phyloP scores from a whole-genome alignment of 768 basidiomycete genomes.

The Amanita pseudoporphyria region DNA sequence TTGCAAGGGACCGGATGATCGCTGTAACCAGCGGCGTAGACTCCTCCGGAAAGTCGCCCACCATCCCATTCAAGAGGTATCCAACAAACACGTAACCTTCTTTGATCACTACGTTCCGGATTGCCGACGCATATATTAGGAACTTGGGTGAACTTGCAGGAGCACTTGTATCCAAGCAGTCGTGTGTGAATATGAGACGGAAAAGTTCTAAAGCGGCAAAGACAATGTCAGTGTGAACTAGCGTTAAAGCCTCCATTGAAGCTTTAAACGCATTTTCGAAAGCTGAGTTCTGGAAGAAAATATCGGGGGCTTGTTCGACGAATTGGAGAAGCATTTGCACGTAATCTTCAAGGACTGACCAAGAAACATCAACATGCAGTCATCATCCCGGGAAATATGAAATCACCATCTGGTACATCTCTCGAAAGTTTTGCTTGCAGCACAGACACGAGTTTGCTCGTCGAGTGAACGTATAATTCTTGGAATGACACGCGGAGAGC shows the following conservation, averaged over 20 bases:
- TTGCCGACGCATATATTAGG: constrained; percentile 49
- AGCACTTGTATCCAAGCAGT: constrained; percentile 41
- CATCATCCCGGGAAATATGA: too few relatives aligned
- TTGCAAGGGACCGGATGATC: constrained; percentile 62
- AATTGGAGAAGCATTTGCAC: constrained; percentile 69
- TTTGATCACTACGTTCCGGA: constrained; percentile 51
- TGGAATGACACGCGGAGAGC: constrained; percentile 47
- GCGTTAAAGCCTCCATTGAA: constrained; percentile 67
- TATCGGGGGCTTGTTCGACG: constrained; percentile 56
- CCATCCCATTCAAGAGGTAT: constrained; percentile 66
- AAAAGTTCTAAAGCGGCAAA: constrained; percentile 79
- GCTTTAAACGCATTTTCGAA: constrained; percentile 75
- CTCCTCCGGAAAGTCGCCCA: constrained; percentile 87
- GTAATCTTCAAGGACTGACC: constrained; percentile 88
- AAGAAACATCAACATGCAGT: constrained; percentile 2
- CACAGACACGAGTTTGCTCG: constrained; percentile 56
- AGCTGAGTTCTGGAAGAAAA: constrained; percentile 69
- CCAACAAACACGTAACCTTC: constrained; percentile 67
- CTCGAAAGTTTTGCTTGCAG: constrained; percentile 59
- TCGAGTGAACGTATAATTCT: constrained; percentile 66
- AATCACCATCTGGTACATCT: constrained; percentile 84
- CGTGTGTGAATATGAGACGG: constrained; percentile 65
- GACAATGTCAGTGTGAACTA: constrained; percentile 75
- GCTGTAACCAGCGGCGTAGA: constrained; percentile 61
- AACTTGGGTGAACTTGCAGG: constrained; percentile 46